Evolutionary conservation across 2,329 filamentous ascomycete genomes (phyloP).

Genomic region (Trichoderma polysporum): DNA sequence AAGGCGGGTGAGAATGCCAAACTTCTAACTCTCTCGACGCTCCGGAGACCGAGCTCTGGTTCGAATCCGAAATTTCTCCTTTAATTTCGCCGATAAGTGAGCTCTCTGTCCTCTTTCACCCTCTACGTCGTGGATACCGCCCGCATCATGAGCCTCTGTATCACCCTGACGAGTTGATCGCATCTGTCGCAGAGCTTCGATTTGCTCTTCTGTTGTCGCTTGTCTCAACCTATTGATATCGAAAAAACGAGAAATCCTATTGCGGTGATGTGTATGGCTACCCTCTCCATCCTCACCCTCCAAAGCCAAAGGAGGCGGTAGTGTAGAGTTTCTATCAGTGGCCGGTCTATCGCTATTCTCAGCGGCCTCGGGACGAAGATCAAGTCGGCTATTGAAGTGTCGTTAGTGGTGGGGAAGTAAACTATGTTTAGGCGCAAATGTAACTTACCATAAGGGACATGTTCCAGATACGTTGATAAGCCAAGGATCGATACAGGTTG

Average conservation of each 20-base stretch:
- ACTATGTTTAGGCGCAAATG: background rate
- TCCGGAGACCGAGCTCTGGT: constrained; percentile 43
- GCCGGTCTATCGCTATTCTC: constrained; percentile 24
- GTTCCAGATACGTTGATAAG: constrained; percentile 68
- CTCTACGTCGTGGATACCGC: constrained; percentile 22
- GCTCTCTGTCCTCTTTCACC: constrained; percentile 43
- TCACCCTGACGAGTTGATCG: constrained; percentile 30
- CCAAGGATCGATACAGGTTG: constrained; percentile 68
- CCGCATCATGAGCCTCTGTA: constrained; percentile 26
- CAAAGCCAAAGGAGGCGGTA: constrained; percentile 44
- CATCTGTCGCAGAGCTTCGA: constrained; percentile 55
- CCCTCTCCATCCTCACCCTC: constrained; percentile 38
- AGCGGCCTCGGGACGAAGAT: constrained; percentile 47
- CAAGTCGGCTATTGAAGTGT: constrained; percentile 48
- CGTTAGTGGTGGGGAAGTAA: background rate
- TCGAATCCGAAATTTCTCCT: constrained; percentile 54
- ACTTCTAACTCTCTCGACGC: background rate
- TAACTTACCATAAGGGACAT: constrained; percentile 65
- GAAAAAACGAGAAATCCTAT: constrained; percentile 52
- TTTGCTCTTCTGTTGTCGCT: constrained; percentile 61
- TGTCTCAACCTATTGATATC: constrained; percentile 58
- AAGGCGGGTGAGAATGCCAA: background rate
- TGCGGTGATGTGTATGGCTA: constrained; percentile 37
- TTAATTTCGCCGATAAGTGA: constrained; percentile 49
- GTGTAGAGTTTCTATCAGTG: constrained; percentile 25